phyloP scores from a whole-genome alignment of 2,329 filamentous ascomycete genomes.

The Cladophialophora yegresii region DNA sequence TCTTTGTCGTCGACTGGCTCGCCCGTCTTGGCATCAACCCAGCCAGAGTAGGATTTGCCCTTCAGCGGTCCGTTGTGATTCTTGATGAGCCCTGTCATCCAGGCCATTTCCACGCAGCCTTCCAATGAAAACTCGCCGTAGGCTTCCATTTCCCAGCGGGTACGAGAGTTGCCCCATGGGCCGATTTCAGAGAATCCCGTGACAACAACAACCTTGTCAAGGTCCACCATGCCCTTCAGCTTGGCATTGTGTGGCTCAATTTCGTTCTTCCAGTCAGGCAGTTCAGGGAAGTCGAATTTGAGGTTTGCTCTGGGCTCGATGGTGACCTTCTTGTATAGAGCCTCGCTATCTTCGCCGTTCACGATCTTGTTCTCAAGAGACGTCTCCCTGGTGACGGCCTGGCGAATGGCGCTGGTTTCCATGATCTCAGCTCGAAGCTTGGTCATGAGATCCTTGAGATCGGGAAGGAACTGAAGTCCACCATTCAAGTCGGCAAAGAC shows the following conservation, averaged over 20 bases:
- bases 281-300: slow-evolving; percentile 90
- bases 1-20: slow-evolving; percentile 98
- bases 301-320: slow-evolving; percentile 95
- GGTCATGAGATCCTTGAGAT: slow-evolving; percentile 92
- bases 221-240: slow-evolving; percentile 96
- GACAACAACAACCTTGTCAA: slow-evolving; percentile 96
- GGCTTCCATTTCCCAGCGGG: slow-evolving; percentile 99
- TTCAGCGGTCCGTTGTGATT: slow-evolving; percentile 97
- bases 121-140: slow-evolving; percentile 95
- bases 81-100: slow-evolving; percentile 99
- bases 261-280: slow-evolving; percentile 90
- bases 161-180: slow-evolving; percentile 98
- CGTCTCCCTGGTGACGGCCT: slow-evolving; percentile 92
- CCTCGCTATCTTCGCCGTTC: slow-evolving; percentile 89
- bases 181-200: slow-evolving; percentile 95
- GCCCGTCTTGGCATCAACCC: slow-evolving; percentile 88
- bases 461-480: slow-evolving; percentile 94
- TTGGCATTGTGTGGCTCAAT: slow-evolving; percentile 83
- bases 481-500: slow-evolving; percentile 98
- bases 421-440: slow-evolving; percentile 91
- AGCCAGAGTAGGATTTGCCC: slow-evolving; percentile 93
- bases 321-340: slow-evolving; percentile 89
- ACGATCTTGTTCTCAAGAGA: slow-evolving; percentile 96
- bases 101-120: slow-evolving; percentile 98
- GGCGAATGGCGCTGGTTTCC: slow-evolving; percentile 90